phyloP scores from a whole-genome alignment of 352 stramenopile genomes.

The Phytopythium sindhum region DNA sequence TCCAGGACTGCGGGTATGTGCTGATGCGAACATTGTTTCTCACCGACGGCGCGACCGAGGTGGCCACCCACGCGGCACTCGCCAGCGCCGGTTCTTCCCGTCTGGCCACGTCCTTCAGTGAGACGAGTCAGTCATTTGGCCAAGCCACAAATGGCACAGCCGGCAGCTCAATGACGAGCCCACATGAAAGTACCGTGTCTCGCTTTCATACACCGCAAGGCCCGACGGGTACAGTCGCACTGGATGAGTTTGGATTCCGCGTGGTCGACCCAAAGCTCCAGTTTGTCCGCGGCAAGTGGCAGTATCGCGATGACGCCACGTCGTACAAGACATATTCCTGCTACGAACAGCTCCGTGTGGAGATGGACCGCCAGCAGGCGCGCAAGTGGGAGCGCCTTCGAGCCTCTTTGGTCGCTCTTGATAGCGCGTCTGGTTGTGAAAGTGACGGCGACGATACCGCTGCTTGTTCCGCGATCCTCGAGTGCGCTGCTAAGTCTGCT shows the following conservation, averaged over 20 bases:
- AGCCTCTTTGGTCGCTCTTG: neutral
- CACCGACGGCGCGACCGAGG: constrained; percentile 39
- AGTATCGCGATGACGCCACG: neutral
- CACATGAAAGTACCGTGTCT: neutral
- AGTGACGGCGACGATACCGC: neutral
- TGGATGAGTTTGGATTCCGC: constrained; percentile 52
- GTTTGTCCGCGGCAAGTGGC: constrained; percentile 21
- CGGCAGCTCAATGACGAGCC: neutral
- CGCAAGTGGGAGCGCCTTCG: constrained; percentile 27
- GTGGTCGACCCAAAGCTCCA: constrained; percentile 36
- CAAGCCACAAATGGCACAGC: neutral
- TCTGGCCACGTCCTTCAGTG: neutral
- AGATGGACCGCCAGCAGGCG: constrained; percentile 37
- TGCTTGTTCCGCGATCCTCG: neutral
- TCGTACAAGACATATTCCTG: constrained; percentile 28
- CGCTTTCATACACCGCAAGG: neutral
- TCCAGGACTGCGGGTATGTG: constrained; percentile 17
- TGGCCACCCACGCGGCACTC: constrained; percentile 6
- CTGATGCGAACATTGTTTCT: constrained; percentile 61
- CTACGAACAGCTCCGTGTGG: constrained; percentile 42
- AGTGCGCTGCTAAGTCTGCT: neutral
- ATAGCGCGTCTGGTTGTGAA: neutral
- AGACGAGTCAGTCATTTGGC: neutral
- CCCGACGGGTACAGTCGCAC: neutral
- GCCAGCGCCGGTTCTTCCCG: neutral